phyloP scores from a whole-genome alignment of 495 filamentous ascomycete species.

The Parathielavia appendiculata region DNA sequence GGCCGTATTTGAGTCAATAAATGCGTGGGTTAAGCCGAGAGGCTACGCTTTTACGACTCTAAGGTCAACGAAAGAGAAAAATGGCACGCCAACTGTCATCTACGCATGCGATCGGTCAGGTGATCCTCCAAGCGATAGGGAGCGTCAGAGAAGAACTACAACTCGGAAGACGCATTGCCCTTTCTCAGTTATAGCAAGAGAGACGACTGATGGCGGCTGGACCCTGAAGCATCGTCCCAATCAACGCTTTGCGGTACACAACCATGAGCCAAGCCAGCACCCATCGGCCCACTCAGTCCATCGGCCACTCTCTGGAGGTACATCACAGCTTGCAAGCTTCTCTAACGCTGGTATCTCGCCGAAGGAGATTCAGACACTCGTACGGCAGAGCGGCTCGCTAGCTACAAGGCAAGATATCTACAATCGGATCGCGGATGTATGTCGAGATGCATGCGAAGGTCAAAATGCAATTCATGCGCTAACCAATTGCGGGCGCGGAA shows the following conservation, averaged over 20 bases:
- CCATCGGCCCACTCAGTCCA: background rate
- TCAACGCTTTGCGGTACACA: background rate
- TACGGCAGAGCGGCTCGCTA: conserved; percentile 4
- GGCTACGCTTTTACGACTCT: conserved; percentile 3
- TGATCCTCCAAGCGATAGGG: too few species aligned
- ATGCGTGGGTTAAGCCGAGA: conserved; percentile 2
- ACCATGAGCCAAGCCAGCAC: background rate
- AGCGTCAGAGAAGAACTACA: background rate
- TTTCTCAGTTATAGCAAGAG: background rate
- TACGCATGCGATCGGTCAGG: background rate
- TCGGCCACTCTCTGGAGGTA: background rate
- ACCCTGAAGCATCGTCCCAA: background rate
- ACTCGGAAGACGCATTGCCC: conserved; percentile 2
- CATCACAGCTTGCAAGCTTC: background rate
- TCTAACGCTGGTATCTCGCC: background rate
- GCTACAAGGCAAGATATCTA: conserved; percentile 2
- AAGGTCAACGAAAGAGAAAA: background rate
- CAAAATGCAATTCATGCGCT: background rate
- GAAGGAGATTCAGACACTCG: background rate
- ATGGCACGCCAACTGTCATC: background rate
- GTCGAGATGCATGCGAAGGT: background rate
- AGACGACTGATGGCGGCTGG: background rate
- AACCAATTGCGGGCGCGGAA: too few species aligned
- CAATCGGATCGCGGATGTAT: background rate
- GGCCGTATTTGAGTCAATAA: background rate